Conservation (phyloP, 495 filamentous ascomycete species). For the Penicillium chermesinum region DNA sequence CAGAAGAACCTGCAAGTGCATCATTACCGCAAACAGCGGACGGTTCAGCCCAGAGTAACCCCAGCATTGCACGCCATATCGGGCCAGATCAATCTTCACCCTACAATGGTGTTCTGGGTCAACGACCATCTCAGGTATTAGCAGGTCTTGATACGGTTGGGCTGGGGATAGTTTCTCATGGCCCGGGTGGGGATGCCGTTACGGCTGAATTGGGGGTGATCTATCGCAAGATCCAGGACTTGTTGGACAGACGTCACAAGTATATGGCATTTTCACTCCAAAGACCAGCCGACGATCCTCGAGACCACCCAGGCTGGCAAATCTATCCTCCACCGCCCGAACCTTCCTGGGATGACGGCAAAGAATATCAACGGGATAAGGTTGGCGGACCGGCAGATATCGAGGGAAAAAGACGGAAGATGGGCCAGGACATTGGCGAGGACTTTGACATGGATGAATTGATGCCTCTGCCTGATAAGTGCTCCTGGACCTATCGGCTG, state of each 20-base stretch:
- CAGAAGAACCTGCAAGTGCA: constrained; percentile 2
- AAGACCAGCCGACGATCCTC: constrained; percentile 73
- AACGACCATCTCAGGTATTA: neutral
- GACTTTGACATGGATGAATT: constrained; percentile 82
- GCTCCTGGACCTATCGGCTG: constrained; percentile 65
- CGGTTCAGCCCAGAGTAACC: neutral
- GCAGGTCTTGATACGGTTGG: constrained; percentile 44
- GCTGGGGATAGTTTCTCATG: constrained; percentile 45
- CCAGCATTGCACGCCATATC: neutral
- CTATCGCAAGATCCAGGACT: constrained; percentile 78
- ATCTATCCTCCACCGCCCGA: constrained; percentile 90
- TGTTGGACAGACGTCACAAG: constrained; percentile 79
- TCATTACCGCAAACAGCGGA: neutral
- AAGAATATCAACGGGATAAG: constrained; percentile 35
- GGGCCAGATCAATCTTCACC: neutral
- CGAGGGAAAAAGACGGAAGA: constrained; percentile 62
- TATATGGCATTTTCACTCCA: constrained; percentile 88
- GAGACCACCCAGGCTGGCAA: constrained; percentile 74
- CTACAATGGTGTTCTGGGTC: neutral
- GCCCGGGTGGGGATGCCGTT: constrained; percentile 60
- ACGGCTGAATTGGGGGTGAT: constrained; percentile 77
- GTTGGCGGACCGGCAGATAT: constrained; percentile 18
- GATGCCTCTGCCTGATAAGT: constrained; percentile 60
- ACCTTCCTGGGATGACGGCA: constrained; percentile 78
- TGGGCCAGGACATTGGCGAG: constrained; percentile 84